Base-by-base conservation (phyloP, 2,329 filamentous ascomycete species). In the Fusarium pilosicola region DNA sequence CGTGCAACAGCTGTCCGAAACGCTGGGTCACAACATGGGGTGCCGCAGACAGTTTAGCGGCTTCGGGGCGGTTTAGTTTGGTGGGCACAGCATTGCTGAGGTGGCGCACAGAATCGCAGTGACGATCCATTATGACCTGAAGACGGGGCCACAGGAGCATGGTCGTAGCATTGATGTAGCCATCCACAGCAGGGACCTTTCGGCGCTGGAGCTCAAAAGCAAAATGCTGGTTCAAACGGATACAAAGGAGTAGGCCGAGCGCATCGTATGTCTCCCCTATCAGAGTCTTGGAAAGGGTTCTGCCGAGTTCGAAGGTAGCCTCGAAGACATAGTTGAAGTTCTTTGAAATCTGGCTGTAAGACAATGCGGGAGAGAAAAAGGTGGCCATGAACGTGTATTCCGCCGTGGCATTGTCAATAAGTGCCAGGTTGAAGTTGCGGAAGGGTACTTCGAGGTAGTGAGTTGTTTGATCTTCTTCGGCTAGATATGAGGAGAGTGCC, bases 81-180 rank as follows among this genome's bases (percentile, higher is more conserved):
- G 80, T 86, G 78, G 80, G 90, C 79, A 86, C 88, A 64, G 78
- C 85, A 81, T 81, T 91, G 67, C 81, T 91, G 79, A 86, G 87
- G 80, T 79, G 88, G 58, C 92, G 93, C 41, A 99, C 88, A 2
- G 94, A 97, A 61, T 97, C 95, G 83, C 93, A 95, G 80, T 99
- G 96, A 62, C 92, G 88, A 80, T 97, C 95, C 91, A 99, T 97
- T 76, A 97, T 91, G 64, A 94, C 90, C 82, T 99, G 97, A 78
- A 99, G 93, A 32, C 96, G 92, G 13, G 96, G 96, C 96, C 96
- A 99, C 11, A 99, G 89, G 6, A 96, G 89, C 94, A 99, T 99
- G 79, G 93, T 95, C 10, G 94, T 97, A 51, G 91, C 95, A 81
- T 99, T 99, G 80, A 98, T 92, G 80, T 99, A 99, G 44, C 90